phyloP scores from a whole-genome alignment of 768 basidiomycete genomes.

The Fomitopsis pulvina region DNA sequence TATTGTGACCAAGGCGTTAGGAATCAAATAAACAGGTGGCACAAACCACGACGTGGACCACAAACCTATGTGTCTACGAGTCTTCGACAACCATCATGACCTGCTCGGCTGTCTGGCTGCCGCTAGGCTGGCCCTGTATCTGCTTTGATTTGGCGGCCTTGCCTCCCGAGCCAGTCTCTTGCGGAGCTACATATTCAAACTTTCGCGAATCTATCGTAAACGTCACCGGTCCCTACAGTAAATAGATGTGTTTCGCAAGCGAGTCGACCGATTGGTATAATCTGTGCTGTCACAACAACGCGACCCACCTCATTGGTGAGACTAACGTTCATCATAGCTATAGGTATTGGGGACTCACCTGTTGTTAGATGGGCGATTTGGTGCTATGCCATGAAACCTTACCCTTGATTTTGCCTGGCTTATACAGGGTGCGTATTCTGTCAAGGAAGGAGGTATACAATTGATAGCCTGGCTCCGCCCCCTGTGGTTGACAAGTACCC shows the following conservation, averaged over 20 bases:
- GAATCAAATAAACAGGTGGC: too few relatives aligned
- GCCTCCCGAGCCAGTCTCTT: not conserved
- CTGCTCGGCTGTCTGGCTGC: too few relatives aligned
- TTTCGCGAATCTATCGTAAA: conserved; percentile 80
- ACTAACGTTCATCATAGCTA: conserved; percentile 85
- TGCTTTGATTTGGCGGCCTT: not conserved
- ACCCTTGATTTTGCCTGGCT: conserved; percentile 79
- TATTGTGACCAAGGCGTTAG: too few relatives aligned
- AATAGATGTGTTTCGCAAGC: not conserved
- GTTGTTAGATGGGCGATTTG: conserved; percentile 5
- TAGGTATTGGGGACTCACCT: too few relatives aligned
- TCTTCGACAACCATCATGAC: too few relatives aligned
- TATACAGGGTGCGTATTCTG: conserved; percentile 58
- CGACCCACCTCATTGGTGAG: conserved; percentile 75
- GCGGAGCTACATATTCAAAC: conserved; percentile 51
- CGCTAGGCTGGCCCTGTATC: too few relatives aligned
- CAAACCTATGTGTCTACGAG: too few relatives aligned
- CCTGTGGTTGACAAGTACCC: conserved; percentile 34
- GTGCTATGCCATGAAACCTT: conserved; percentile 14
- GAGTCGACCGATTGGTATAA: not conserved
- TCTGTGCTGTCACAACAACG: not conserved
- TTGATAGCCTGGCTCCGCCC: conserved; percentile 55
- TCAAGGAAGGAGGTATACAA: conserved; percentile 72
- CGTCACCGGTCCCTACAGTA: conserved; percentile 69
- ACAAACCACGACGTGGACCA: too few relatives aligned